Evolutionary conservation across 257 asterid species (phyloP).

Genomic region (Nicotiana tomentosiformis): DNA sequence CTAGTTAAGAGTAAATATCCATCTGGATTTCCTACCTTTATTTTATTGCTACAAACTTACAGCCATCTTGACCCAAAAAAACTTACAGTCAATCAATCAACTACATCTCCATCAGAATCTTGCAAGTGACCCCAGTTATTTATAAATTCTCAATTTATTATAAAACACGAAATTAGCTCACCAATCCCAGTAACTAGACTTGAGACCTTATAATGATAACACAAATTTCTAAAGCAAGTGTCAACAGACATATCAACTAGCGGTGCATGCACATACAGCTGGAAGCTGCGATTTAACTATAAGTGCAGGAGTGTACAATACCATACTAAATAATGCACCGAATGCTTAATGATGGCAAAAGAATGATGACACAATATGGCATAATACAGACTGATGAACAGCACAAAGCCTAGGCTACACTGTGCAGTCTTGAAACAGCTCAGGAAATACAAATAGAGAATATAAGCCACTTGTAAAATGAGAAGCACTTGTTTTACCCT

Average conservation of each 20-base stretch:
- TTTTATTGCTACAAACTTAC: not conserved
- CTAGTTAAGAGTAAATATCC: not conserved
- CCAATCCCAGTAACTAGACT: not conserved
- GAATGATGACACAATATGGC: not conserved
- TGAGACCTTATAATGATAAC: not conserved
- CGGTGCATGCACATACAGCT: not conserved
- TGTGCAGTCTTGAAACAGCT: not conserved
- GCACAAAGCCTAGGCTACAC: not conserved
- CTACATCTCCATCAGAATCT: not conserved
- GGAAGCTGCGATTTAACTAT: not conserved
- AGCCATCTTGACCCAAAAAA: too few species aligned
- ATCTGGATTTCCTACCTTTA: not conserved
- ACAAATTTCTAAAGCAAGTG: not conserved
- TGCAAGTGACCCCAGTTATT: not conserved
- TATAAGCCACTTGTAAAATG: not conserved
- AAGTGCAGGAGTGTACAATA: not conserved
- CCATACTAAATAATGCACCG: not conserved
- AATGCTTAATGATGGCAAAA: not conserved
- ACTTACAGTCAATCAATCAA: not conserved
- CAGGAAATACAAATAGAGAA: not conserved
- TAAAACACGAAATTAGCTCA: not conserved
- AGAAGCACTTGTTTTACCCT: not conserved
- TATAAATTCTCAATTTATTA: not conserved
- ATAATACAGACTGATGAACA: not conserved
- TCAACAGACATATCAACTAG: not conserved